Conservation (phyloP, 495 filamentous ascomycete species). For the Aspergillus taichungensis region DNA sequence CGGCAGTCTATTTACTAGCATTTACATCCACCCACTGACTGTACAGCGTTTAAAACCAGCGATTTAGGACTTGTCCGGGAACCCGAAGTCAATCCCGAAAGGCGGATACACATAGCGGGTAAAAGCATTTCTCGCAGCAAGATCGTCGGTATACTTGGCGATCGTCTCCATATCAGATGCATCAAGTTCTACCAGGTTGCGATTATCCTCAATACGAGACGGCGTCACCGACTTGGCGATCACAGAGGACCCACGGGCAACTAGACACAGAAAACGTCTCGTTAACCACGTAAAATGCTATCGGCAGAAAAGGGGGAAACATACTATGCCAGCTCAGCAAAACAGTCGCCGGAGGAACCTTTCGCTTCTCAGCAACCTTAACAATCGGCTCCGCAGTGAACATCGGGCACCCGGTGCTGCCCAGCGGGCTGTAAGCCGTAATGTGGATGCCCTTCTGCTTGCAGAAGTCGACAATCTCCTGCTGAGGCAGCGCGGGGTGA, state of each 20-base stretch:
- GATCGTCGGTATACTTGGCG: constrained; percentile 46
- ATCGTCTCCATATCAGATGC: constrained; percentile 56
- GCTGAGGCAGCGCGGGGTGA: constrained; percentile 68
- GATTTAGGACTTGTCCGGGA: constrained; percentile 55
- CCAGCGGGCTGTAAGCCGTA: constrained; percentile 68
- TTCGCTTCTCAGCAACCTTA: constrained; percentile 61
- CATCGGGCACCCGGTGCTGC: constrained; percentile 68
- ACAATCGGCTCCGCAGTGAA: constrained; percentile 58
- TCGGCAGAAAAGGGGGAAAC: constrained; percentile 15
- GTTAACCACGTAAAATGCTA: not conserved
- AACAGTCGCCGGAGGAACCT: constrained; percentile 51
- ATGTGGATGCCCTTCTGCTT: constrained; percentile 64
- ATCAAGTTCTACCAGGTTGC: constrained; percentile 59
- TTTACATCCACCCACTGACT: not conserved
- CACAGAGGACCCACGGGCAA: constrained; percentile 62
- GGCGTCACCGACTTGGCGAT: constrained; percentile 74
- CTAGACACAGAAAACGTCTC: constrained; percentile 25
- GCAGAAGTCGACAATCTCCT: constrained; percentile 75
- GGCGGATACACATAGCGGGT: constrained; percentile 69
- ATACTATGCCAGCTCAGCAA: constrained; percentile 68
- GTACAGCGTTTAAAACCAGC: too few relatives aligned
- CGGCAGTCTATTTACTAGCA: not conserved
- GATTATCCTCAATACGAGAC: constrained; percentile 65
- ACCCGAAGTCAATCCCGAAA: constrained; percentile 69
- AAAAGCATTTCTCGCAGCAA: constrained; percentile 52